Evolutionary conservation across 441 rosid genomes (phyloP).

Genomic region (Isatis lusitanica): DNA sequence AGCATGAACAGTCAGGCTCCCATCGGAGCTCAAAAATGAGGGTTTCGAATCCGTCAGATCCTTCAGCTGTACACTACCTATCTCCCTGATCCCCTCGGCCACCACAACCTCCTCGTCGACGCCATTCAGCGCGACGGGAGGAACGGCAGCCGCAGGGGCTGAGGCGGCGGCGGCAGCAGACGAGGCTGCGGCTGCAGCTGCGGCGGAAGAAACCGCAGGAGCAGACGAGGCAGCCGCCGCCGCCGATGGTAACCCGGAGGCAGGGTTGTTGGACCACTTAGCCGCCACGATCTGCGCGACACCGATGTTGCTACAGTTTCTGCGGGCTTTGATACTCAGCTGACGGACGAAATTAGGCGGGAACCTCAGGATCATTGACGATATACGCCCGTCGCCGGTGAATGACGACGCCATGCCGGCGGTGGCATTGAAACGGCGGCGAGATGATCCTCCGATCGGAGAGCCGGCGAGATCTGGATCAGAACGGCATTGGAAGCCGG

Average conservation of each 20-base stretch:
- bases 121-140: constrained; percentile 38
- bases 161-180: constrained; percentile 48
- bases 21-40: constrained; percentile 83
- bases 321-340: constrained; percentile 88
- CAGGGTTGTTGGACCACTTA: constrained; percentile 72
- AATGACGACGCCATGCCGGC: constrained; percentile 37
- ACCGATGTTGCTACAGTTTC: constrained; percentile 97
- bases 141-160: constrained; percentile 41
- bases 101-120: constrained; percentile 48
- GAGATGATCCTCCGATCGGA: constrained; percentile 38
- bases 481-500: constrained; percentile 78
- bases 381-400: constrained; percentile 52
- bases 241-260: constrained; percentile 47
- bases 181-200: constrained; percentile 43
- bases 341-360: constrained; percentile 97
- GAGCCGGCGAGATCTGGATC: constrained; percentile 64
- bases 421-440: constrained; percentile 36
- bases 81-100: constrained; percentile 43
- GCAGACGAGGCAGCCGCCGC: constrained; percentile 42
- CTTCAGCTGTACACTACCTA: constrained; percentile 55
- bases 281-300: constrained; percentile 98
- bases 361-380: constrained; percentile 73
- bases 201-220: constrained; percentile 46
- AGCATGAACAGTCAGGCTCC: constrained; percentile 89
- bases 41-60: constrained; percentile 40